Evolutionary conservation across 768 basidiomycete species (phyloP), one percentile per base, ranked within the genome.

Genomic region (Leucogyrophana mollusca): DNA sequence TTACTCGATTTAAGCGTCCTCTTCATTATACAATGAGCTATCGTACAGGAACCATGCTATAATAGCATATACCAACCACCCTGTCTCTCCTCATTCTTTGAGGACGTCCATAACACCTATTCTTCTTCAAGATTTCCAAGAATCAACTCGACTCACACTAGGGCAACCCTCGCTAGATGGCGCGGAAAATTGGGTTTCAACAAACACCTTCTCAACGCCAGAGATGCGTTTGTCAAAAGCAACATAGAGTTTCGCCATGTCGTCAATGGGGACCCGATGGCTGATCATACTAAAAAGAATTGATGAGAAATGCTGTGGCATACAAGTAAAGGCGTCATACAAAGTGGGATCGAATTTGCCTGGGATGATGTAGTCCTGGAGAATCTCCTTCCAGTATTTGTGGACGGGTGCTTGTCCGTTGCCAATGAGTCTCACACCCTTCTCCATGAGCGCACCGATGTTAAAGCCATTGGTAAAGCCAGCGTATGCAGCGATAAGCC

Each of bases 391-490:
- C 85, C 85, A 88, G 66, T 85, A 87, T 39, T 74, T 72, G 56
- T 85, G 85, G 1, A 87, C 83, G 3, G 86, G 87, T 0, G 85
- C 84, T 68, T 89, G 85, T 1, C 85, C 85, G 52, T 85, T 84
- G 6, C 85, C 85, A 54, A 86, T 84, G 41, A 87, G 70, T 51
- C 83, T 68, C 14, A 85, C 66, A 8, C 86, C 86, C 62, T 84
- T 84, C 70, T 90, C 85, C 86, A 89, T 89, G 23, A 90, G 56
- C 0, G 86, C 81, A 7, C 87, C 85, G 42, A 90, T 67, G 57
- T 84, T 85, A 60, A 85, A 74, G 18, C 74, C 77, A 61, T 88
- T 86, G 17, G 82, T 79, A 64, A 71, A 82, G 0, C 81, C 84
- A 5, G 79, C 71, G 55, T 89, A 90, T 4, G 76, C 86, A 9